Percentiles rank a stretch among this genome's conserved stretches.
phyloP scores from a whole-genome alignment of 2,329 filamentous ascomycete genomes.

The Claviceps humidiphila region DNA sequence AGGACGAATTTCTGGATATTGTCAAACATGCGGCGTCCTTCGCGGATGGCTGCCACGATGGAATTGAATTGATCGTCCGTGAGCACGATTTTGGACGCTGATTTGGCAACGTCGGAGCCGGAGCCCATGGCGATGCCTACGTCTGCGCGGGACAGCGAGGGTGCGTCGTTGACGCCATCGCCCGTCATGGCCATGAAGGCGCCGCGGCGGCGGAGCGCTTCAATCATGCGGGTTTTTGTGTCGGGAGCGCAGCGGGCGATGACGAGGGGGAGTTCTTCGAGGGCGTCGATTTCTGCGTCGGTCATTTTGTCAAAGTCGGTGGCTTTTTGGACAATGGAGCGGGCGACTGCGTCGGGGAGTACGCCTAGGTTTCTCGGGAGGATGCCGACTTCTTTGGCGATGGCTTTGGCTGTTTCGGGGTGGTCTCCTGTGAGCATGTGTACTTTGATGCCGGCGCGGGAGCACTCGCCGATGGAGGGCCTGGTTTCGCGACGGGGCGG shows the following conservation, averaged over 20 bases:
- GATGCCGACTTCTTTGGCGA: slow-evolving; percentile 68
- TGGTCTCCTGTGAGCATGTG: slow-evolving; percentile 82
- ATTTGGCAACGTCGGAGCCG: slow-evolving; percentile 76
- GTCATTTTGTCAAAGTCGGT: slow-evolving; percentile 66
- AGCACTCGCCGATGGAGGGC: slow-evolving; percentile 55
- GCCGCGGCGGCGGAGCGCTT: slow-evolving; percentile 64
- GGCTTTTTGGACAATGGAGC: slow-evolving; percentile 60
- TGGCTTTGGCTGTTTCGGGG: slow-evolving; percentile 63
- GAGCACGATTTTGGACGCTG: slow-evolving; percentile 67
- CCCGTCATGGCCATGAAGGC: slow-evolving; percentile 79
- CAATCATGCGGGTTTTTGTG: slow-evolving; percentile 85
- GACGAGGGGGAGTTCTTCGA: slow-evolving; percentile 66
- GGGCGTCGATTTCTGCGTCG: slow-evolving; percentile 60
- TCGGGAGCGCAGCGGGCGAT: slow-evolving; percentile 74
- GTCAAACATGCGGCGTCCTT: slow-evolving; percentile 75
- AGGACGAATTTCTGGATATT: slow-evolving; percentile 84
- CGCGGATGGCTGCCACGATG: slow-evolving; percentile 70
- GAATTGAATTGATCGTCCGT: slow-evolving; percentile 83
- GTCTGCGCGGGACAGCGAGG: slow-evolving; percentile 66
- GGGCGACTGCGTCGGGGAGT: slow-evolving; percentile 48
- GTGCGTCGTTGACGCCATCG: slow-evolving; percentile 78
- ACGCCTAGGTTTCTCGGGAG: slow-evolving; percentile 49
- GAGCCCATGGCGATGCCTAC: slow-evolving; percentile 88
- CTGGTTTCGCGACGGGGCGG: slow-evolving; percentile 73
- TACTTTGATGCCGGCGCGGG: slow-evolving; percentile 61